Evolutionary conservation across 1,139 yeast species (phyloP), one percentile per base, ranked within the genome.

Genomic region (Hansenula lynferdii): DNA sequence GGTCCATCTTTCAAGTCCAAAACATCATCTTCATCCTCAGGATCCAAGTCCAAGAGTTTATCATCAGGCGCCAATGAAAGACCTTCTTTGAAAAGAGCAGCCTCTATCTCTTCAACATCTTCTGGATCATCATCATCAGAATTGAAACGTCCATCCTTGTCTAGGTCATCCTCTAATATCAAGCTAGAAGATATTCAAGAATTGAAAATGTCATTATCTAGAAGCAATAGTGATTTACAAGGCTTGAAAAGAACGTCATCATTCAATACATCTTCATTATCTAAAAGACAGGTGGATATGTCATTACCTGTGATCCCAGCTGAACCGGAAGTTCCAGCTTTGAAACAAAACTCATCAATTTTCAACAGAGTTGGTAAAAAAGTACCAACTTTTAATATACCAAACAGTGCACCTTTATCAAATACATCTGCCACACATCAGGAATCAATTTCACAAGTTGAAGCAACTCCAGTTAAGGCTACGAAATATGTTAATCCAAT

Each of bases 221-320:
- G 75, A 37, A 67, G 75, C 1, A 69, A 64, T 39, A 51, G 53
- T 14, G 57, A 53, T 28, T 34, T 51, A 8, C 48, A 45, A 30
- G 40, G 43, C 7, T 23, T 53, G 14, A 46, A 43, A 16, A 37
- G 56, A 25, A 48, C 48, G 10, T 56, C 72, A 2, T 53, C 58
- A 9, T 47, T 53, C 43, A 65, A 70, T 4, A 58, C 76, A 0
- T 67, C 63, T 27, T 62, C 64, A 40, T 49, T 73, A 33, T 67
- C 70, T 28, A 66, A 68, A 43, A 53, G 78, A 34, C 73, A 72
- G 47, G 71, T 73, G n/a, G 78, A 73, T 38, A 60, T 73, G 49
- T 60, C 70, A 1, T 32, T 53, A 14, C 54, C 51, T 9, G 21
- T 37, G 3, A 20, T 37, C 11, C 23, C 34, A 24, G 22, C 34